phyloP scores from a whole-genome alignment of 805 yeast genomes.

The Candida nemodendra region DNA sequence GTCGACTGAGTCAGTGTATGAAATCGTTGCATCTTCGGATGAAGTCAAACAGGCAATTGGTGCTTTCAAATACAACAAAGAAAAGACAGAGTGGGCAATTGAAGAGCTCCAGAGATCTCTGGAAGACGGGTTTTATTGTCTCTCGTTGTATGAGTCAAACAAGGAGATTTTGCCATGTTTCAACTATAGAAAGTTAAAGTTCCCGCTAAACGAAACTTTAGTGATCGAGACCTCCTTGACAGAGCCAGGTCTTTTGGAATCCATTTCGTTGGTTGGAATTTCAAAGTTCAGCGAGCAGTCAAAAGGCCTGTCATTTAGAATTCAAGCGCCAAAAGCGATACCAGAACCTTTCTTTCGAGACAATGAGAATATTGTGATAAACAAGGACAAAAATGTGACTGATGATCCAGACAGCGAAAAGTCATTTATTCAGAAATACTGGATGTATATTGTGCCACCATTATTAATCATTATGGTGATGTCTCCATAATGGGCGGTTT shows the following conservation, averaged over 20 bases:
- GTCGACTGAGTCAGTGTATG: conserved; percentile 3
- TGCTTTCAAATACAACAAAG: conserved; percentile 4
- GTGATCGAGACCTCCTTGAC: conserved; percentile 8
- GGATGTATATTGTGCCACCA: conserved; percentile 60
- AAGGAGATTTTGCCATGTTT: conserved; percentile 17
- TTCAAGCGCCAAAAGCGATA: conserved; percentile 5
- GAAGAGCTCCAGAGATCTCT: neutral
- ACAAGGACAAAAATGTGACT: conserved; percentile 11
- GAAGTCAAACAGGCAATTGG: conserved; percentile 9
- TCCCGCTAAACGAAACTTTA: conserved; percentile 21
- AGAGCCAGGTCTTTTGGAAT: conserved; percentile 4
- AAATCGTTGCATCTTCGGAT: conserved; percentile 5
- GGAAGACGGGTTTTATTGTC: conserved; percentile 17
- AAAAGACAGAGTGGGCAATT: conserved; percentile 7
- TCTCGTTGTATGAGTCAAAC: conserved; percentile 11
- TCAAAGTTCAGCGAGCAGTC: neutral
- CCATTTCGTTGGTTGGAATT: conserved; percentile 16
- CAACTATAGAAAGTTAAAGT: conserved; percentile 20
- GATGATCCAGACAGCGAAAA: conserved; percentile 22
- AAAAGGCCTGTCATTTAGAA: conserved; percentile 6
- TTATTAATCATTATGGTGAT: conserved; percentile 37
- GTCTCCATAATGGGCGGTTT: too few relatives aligned
- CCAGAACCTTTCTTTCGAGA: conserved; percentile 12
- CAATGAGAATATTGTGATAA: conserved; percentile 8
- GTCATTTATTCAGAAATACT: conserved; percentile 58